Percentiles rank a stretch among this genome's conserved stretches.
These are phyloP conservation scores for Amoebophrya sp. DNA, from an alignment of 169 alveolate species.

Conservation along the genomic window DNA sequence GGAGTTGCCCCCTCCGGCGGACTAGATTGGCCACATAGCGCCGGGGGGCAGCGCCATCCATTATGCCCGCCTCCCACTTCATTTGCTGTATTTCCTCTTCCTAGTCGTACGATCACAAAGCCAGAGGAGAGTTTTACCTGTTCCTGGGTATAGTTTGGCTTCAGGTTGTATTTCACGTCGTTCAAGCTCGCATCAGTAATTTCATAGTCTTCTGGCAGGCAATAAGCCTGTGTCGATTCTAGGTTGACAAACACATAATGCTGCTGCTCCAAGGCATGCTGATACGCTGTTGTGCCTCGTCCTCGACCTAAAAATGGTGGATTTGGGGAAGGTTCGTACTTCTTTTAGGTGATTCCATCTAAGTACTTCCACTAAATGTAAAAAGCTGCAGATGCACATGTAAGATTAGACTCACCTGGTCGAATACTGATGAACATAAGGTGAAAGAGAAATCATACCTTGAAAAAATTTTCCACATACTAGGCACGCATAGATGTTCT, in stretches of 20 bases:
- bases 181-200: conserved; percentile 86
- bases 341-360: neutral
- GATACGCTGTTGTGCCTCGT: conserved; percentile 82
- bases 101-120: no score
- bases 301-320: conserved; percentile 69
- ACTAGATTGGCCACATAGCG: no score
- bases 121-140: conserved; percentile 63
- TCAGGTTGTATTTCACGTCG: conserved; percentile 71
- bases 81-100: no score
- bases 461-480: conserved; percentile 92
- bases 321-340: no score
- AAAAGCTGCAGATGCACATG: neutral
- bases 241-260: conserved; percentile 89
- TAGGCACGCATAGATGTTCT: conserved; percentile 92
- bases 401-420: neutral
- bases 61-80: no score
- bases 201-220: conserved; percentile 93
- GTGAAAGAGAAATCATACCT: conserved; percentile 58
- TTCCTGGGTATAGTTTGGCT: conserved; percentile 64
- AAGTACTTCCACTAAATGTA: neutral
- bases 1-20: no score
- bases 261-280: conserved; percentile 86
- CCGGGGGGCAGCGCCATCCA: no score
- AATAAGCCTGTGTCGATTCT: conserved; percentile 68
- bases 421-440: neutral